Evolutionary conservation across 1,284 basidiomycete species (phyloP).

Genomic region (Trichosporon asahii): DNA sequence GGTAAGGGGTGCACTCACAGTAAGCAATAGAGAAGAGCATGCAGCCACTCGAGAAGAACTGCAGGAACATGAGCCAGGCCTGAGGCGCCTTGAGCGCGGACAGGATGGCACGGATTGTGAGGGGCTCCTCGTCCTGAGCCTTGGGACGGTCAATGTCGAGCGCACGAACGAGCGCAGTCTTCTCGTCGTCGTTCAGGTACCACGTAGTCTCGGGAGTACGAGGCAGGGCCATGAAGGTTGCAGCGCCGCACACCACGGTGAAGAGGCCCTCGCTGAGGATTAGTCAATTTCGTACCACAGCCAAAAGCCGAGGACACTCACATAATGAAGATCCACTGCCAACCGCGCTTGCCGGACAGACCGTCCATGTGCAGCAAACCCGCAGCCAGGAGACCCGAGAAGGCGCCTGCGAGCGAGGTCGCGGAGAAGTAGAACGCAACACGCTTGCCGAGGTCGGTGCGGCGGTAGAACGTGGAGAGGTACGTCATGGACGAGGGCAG

Average conservation of each 20-base stretch:
- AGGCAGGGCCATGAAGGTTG: slow-evolving; percentile 56
- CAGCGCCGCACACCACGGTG: slow-evolving; percentile 51
- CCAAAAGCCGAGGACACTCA: no score
- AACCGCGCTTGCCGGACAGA: slow-evolving; percentile 51
- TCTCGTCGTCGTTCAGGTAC: slow-evolving; percentile 55
- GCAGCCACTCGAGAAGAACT: slow-evolving; percentile 27
- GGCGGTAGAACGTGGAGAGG: slow-evolving; percentile 58
- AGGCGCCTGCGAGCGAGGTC: slow-evolving; percentile 54
- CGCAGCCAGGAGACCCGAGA: slow-evolving; percentile 54
- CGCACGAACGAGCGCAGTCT: slow-evolving; percentile 46
- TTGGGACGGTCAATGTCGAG: slow-evolving; percentile 26
- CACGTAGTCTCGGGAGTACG: slow-evolving; percentile 43
- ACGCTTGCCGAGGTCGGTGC: slow-evolving; percentile 56
- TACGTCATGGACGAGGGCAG: slow-evolving; percentile 55
- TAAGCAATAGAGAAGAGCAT: slow-evolving; percentile 58
- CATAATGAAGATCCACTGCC: slow-evolving; percentile 59
- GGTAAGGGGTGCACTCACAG: slow-evolving; percentile 19
- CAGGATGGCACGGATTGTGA: slow-evolving; percentile 55
- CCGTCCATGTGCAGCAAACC: slow-evolving; percentile 56
- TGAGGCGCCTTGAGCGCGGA: slow-evolving; percentile 35
- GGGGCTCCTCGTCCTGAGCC: slow-evolving; percentile 50
- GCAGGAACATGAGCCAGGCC: slow-evolving; percentile 29
- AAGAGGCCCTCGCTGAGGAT: slow-evolving; percentile 52
- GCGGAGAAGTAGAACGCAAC: slow-evolving; percentile 58
- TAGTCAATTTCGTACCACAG: no score